phyloP scores from a whole-genome alignment of 345 rosid genomes.

The Hypericum perforatum region DNA sequence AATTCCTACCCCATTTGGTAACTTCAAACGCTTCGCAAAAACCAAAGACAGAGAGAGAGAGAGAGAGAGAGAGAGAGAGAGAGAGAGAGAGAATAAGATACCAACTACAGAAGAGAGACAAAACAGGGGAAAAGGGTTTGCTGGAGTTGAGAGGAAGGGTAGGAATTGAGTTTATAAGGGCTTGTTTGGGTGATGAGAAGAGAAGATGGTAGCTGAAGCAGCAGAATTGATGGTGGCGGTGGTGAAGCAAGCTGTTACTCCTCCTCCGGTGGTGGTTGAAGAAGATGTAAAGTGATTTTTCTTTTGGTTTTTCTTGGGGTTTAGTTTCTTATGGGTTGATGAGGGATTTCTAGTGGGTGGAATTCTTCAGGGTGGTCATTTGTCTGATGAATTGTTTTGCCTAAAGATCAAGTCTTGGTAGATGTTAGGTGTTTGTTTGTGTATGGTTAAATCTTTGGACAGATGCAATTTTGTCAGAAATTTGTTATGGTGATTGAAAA shows the following conservation, averaged over 20 bases:
- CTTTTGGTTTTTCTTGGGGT: slow-evolving; percentile 1
- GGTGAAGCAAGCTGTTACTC: slow-evolving; percentile 41
- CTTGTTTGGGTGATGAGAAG: slow-evolving; percentile 6
- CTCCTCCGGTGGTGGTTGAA: slow-evolving; percentile 38
- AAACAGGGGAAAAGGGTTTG: too few species aligned
- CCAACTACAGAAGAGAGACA: neutral
- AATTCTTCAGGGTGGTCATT: neutral
- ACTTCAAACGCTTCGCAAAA: slow-evolving; percentile 3
- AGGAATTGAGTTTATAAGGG: neutral
- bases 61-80: neutral
- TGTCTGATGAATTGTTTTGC: neutral
- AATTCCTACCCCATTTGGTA: slow-evolving; percentile 7
- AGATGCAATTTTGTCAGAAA: too few species aligned
- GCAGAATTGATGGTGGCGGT: slow-evolving; percentile 23
- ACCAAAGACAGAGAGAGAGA: neutral
- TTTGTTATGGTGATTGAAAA: neutral
- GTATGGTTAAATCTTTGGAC: too few species aligned
- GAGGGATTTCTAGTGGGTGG: neutral
- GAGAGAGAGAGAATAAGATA: neutral
- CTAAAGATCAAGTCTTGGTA: neutral
- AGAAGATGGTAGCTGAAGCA: slow-evolving; percentile 49
- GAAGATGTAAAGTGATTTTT: slow-evolving; percentile 19
- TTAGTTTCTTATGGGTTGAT: slow-evolving; percentile 25
- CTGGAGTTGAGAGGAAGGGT: too few species aligned
- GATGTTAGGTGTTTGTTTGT: too few species aligned